Base-by-base conservation (phyloP, 305 asterid species). In the Fraxinus baroniana region DNA sequence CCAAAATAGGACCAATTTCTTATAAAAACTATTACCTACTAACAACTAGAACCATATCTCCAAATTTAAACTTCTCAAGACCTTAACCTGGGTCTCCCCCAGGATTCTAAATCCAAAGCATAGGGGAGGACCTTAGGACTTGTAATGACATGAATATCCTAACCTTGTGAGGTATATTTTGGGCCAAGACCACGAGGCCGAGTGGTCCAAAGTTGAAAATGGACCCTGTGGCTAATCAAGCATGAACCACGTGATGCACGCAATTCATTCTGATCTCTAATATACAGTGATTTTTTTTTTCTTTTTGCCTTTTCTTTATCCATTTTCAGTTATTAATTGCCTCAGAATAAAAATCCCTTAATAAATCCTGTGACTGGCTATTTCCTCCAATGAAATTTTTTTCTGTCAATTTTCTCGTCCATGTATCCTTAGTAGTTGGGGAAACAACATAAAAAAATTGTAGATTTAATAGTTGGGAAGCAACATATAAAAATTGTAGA, bases 371-470 rank as follows among this genome's bases (percentile, higher is more conserved):
- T 24, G 72, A 30, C 73, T 73, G 8, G 57, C 55, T 52, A 78
- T 74, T 5, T 75, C 82, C 60, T 78, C 30, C 71, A 60, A 70
- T 7, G 33, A 64, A 64, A 64, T 57, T 57, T 80, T 66, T 46
- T 68, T 74, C 62, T 55, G 76, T 74, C 79, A 30, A 72, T 78
- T 82, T 75, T 81, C 81, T 77, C 80, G 33, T 57, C 37, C 64
- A 26, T 79, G 22, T 9, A 22, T 64, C 32, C 37, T 80, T 22
- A 22, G 66, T 36, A 79, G 26, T 49, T 78, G 39, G 73, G 86
- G 22, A 79, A 22, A 39, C 49, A 39, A 9, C 49, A 39, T 39
- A 39, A 10, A 9, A 9, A 39, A 9, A 9, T 39, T 39, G 15
- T 39, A 39, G 49, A 39, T 39, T 9, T 39, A 9, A 3, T 8